Base-by-base conservation (phyloP, 371 early-diverging fungal species). In the Zychaea mexicana region DNA sequence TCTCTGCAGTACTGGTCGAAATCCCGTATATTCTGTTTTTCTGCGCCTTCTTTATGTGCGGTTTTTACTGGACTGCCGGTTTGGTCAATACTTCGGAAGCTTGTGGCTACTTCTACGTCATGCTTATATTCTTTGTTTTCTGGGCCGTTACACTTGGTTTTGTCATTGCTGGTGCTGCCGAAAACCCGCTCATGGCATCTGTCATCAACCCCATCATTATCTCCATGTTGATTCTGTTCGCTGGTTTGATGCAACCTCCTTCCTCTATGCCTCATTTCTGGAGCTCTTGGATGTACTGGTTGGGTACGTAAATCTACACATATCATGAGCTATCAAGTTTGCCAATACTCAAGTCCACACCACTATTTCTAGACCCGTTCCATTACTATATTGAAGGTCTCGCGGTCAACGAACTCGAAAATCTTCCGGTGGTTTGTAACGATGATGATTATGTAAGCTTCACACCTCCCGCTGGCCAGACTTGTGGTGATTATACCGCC, bases 251-350 rank as follows among this genome's bases (percentile, higher is more conserved):
- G 68, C 84, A 88, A 47, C 79, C 87, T 3, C 69, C 75, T 22
- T 21, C 52, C 8, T 62, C 77, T 7, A 89, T 92, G 87, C 89
- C 90, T 9, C 59, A 67, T 39, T 90, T 93, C 74, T 92, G 90
- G 89, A 69, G 81, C 10, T 55, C 71, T 2, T 90, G 90, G 89
- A 83, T 93, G 79, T 91, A 90, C 67, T 86, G 83, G 79, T n/a
- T n/a, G n/a, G n/a, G n/a, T n/a, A n/a, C n/a, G n/a, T n/a, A n/a
- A n/a, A n/a, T n/a, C 31, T 64, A 10, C n/a, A n/a, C n/a, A n/a
- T n/a, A n/a, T n/a, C n/a, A n/a, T n/a, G n/a, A n/a, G n/a, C n/a
- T n/a, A n/a, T n/a, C n/a, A n/a, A n/a, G n/a, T n/a, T n/a, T n/a
- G n/a, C n/a, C n/a, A n/a, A n/a, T n/a, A n/a, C n/a, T n/a, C n/a